Evolutionary conservation across 2,329 filamentous ascomycete species (phyloP).

Genomic region (Ophiostoma sp.): DNA sequence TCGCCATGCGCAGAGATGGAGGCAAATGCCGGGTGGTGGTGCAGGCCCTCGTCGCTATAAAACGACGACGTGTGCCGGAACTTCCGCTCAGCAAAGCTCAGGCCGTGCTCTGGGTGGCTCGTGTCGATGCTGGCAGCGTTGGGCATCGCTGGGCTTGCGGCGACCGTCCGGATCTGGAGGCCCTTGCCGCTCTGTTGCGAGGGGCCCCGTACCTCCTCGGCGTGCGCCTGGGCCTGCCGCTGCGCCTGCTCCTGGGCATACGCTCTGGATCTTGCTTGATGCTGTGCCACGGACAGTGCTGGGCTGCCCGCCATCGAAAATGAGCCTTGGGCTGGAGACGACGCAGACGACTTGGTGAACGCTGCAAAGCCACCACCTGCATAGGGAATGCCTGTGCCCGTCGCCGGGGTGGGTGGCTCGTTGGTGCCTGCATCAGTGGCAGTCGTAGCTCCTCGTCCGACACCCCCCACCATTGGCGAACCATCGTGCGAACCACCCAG

Average conservation of each 20-base stretch:
- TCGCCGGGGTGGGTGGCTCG: slow-evolving; percentile 16
- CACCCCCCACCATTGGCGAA: background rate
- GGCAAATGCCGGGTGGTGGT: background rate
- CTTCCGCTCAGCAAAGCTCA: slow-evolving; percentile 4
- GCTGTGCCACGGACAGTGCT: slow-evolving; percentile 14
- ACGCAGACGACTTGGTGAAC: slow-evolving; percentile 3
- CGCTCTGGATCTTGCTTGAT: slow-evolving; percentile 4
- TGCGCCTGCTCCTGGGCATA: background rate
- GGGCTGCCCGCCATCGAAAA: slow-evolving; percentile 14
- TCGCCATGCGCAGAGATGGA: background rate
- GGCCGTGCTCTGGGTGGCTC: slow-evolving; percentile 8
- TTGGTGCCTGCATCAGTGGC: slow-evolving; percentile 18
- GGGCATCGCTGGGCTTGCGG: background rate
- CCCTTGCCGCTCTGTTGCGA: background rate
- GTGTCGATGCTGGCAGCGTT: background rate
- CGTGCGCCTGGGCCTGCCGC: background rate
- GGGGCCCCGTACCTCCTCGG: background rate
- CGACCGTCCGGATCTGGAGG: background rate
- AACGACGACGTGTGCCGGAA: slow-evolving; percentile 19
- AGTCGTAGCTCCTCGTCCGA: background rate
- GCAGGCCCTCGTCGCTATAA: slow-evolving; percentile 17
- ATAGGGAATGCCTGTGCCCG: slow-evolving; percentile 15
- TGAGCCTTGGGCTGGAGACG: slow-evolving; percentile 3
- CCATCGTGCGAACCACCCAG: background rate
- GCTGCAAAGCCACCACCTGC: slow-evolving; percentile 2